Base-by-base conservation (phyloP, 768 basidiomycete species). In the Amanita pseudoporphyria region DNA sequence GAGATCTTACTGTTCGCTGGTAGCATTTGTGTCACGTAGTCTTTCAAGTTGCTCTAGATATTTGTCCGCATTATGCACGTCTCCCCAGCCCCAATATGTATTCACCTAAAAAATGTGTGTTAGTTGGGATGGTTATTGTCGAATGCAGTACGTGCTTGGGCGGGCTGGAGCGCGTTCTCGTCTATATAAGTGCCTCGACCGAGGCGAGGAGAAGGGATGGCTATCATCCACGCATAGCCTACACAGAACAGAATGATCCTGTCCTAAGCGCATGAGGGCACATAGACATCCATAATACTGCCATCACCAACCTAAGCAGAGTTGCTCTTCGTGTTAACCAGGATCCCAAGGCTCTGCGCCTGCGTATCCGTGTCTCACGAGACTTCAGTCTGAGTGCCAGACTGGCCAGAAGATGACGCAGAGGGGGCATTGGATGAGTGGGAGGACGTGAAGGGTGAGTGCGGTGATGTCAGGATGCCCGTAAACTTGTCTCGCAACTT, bases 121-220 rank as follows among this genome's bases (percentile, higher is more conserved):
- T 21, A 9, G 21, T n/a, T 18, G 28, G 31, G 43, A 44, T n/a
- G 40, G 1, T 38, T 40, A 51, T 42, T 13, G 18, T 37, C 6
- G 30, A 35, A 9, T 53, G 12, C 22, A 32, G 21, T 26, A 47
- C 58, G 43, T 57, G 94, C 94, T 71, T 95, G 92, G 5, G 78
- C 84, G 9, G 96, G 94, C 59, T 94, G 90, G 16, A 99, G 67
- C 1, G 96, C 95, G 63, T 98, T 96, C 68, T 99, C 96, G 62
- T 95, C 92, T 44, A 95, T 85, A 61, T 91, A 95, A 7, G 82
- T 87, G 7, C 68, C 63, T 54, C 79, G 74, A 14, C 80, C 82
- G 4, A 94, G 71, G 1, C 67, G 67, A 5, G 79, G 70, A 10
- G 74, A 72, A 3, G 94, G 94, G 46, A 96, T 71, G 5, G 77